Conservation (phyloP, 345 rosid species). For the Heritiera fomes region DNA sequence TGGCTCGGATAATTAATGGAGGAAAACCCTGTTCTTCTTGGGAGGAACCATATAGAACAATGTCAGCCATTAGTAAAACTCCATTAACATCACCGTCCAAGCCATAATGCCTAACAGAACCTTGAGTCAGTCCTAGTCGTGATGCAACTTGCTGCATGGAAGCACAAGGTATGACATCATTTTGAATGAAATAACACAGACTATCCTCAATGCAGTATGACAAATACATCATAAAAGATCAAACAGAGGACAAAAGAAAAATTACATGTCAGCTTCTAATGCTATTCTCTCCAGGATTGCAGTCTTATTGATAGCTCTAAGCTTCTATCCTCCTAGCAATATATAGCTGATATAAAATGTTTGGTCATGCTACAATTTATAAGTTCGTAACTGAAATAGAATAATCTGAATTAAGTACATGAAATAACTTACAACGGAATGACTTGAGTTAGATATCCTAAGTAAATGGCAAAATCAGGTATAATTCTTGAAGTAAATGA, state of each 20-base stretch:
- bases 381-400: not conserved
- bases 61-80: conserved; percentile 75
- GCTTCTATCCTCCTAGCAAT: not conserved
- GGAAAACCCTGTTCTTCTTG: conserved; percentile 95
- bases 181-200: conserved; percentile 11
- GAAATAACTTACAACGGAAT: conserved; percentile 7
- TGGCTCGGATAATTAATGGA: conserved; percentile 75
- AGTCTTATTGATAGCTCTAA: not conserved
- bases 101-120: conserved; percentile 75
- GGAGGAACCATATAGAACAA: conserved; percentile 88
- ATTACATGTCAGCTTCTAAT: not conserved
- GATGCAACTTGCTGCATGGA: conserved; percentile 71
- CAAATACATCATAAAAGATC: not conserved
- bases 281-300: conserved; percentile 10
- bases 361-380: not conserved
- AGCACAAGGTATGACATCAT: conserved; percentile 17
- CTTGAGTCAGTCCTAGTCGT: conserved; percentile 67
- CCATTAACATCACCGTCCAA: conserved; percentile 68
- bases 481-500: not conserved
- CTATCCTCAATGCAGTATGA: conserved; percentile 8
- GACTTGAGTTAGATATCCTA: conserved; percentile 4
- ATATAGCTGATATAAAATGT: not conserved
- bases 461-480: conserved; percentile 8
- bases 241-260: not conserved
- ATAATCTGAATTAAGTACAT: not conserved